Evolutionary conservation across 148 eudicot genomes (phyloP).

Genomic region (Cornus controversa): DNA sequence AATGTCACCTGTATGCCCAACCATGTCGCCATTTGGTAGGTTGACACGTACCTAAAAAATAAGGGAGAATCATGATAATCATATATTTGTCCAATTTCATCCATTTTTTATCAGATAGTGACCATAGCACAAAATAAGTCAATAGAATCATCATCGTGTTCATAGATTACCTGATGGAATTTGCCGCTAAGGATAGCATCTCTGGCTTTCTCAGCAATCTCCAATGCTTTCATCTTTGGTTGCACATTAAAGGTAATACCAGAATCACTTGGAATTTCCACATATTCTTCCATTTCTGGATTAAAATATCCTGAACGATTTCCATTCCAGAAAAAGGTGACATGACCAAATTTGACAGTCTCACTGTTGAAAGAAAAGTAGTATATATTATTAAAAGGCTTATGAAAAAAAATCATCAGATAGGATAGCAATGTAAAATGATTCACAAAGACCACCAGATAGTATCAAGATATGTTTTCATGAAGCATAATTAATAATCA

Average conservation of each 20-base stretch:
- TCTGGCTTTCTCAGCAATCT: constrained; percentile 86
- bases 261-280: constrained; percentile 84
- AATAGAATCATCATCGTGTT: too few relatives aligned
- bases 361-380: constrained; percentile 49
- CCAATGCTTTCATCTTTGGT: constrained; percentile 91
- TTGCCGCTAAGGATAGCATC: constrained; percentile 86
- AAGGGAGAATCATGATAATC: background rate
- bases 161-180: constrained; percentile 94
- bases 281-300: constrained; percentile 88
- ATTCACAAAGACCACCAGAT: too few relatives aligned
- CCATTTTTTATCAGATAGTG: too few relatives aligned
- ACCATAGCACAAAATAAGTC: too few relatives aligned
- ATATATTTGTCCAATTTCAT: too few relatives aligned
- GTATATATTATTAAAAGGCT: too few relatives aligned
- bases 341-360: constrained; percentile 96
- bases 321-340: constrained; percentile 95
- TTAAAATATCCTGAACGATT: constrained; percentile 86
- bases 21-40: constrained; percentile 92
- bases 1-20: constrained; percentile 93
- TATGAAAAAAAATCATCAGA: too few relatives aligned
- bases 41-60: constrained; percentile 79
- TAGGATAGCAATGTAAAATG: too few relatives aligned
- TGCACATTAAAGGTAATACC: constrained; percentile 82
- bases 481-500: too few relatives aligned
- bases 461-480: too few relatives aligned